Conservation (phyloP, 2,329 filamentous ascomycete genomes). For the Aspergillus flavus region DNA sequence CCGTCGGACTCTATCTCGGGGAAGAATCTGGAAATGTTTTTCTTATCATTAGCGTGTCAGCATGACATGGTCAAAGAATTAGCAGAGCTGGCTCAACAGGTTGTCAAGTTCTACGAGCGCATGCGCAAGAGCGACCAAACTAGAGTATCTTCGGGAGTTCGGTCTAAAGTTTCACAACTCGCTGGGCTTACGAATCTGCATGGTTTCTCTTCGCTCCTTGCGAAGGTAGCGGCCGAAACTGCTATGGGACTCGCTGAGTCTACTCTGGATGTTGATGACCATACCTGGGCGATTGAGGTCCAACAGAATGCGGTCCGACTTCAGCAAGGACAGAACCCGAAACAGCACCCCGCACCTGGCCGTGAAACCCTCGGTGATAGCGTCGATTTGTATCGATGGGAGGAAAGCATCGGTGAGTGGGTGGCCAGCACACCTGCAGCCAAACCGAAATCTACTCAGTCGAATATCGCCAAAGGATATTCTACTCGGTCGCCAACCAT, state of each 20-base stretch:
- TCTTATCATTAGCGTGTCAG: constrained; percentile 29
- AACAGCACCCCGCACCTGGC: constrained; percentile 17
- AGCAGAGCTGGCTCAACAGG: constrained; percentile 36
- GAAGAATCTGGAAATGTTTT: constrained; percentile 33
- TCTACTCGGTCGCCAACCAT: constrained; percentile 15
- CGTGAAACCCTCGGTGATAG: constrained; percentile 19
- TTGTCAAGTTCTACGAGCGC: constrained; percentile 37
- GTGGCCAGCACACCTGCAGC: constrained; percentile 51
- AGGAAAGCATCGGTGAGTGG: constrained; percentile 61
- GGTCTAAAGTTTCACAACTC: constrained; percentile 29
- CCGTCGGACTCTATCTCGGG: constrained; percentile 19
- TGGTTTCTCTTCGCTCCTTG: constrained; percentile 33
- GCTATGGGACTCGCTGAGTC: constrained; percentile 45
- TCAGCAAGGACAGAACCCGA: constrained; percentile 17
- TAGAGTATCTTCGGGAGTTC: constrained; percentile 29
- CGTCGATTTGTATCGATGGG: constrained; percentile 51
- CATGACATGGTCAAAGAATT: constrained; percentile 38
- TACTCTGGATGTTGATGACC: constrained; percentile 40
- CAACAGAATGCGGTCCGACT: constrained; percentile 34
- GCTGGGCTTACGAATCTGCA: constrained; percentile 22
- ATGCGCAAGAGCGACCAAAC: constrained; percentile 25
- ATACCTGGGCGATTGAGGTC: constrained; percentile 43
- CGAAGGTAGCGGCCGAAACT: constrained; percentile 40
- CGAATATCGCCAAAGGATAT: constrained; percentile 9
- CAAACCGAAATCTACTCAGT: constrained; percentile 22